phyloP scores from a whole-genome alignment of 768 basidiomycete genomes.

The Termitomyces sp. region DNA sequence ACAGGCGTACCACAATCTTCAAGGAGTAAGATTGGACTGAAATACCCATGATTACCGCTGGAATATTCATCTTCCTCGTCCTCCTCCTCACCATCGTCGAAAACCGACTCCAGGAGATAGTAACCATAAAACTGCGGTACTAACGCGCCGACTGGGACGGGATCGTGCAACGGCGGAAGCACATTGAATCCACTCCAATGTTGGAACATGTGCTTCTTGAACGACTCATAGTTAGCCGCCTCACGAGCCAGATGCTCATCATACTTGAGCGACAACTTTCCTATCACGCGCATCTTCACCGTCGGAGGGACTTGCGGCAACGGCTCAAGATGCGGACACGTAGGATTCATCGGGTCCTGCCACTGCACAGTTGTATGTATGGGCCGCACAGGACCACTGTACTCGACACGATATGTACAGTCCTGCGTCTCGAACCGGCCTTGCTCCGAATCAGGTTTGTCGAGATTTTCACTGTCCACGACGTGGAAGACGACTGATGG shows the following conservation, averaged over 20 bases:
- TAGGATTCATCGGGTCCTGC: conserved; percentile 24
- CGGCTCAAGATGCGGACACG: conserved; percentile 24
- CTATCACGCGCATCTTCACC: conserved; percentile 33
- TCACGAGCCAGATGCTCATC: conserved; percentile 35
- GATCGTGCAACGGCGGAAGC: conserved; percentile 32
- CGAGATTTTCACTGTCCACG: not conserved
- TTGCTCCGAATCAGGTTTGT: not conserved
- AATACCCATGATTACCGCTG: conserved; percentile 12
- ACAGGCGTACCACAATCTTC: conserved; percentile 35
- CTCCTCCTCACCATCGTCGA: not conserved
- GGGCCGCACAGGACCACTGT: conserved; percentile 10
- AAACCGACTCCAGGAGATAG: conserved; percentile 28
- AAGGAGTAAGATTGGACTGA: conserved; percentile 37
- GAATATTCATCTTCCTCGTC: not conserved
- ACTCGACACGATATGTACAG: not conserved
- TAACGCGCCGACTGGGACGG: conserved; percentile 42
- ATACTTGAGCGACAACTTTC: conserved; percentile 33
- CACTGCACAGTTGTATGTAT: conserved; percentile 21
- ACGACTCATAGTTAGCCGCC: conserved; percentile 36
- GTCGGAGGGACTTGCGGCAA: conserved; percentile 24
- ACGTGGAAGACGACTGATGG: conserved; percentile 3
- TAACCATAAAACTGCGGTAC: conserved; percentile 65
- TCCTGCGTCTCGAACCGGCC: not conserved
- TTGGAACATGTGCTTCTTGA: conserved; percentile 40
- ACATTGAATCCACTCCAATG: conserved; percentile 47